Percentiles rank a stretch among this genome's conserved stretches.
Evolutionary conservation across 73 alveolate species (phyloP).

Genomic region (Uronychia binucleata): DNA sequence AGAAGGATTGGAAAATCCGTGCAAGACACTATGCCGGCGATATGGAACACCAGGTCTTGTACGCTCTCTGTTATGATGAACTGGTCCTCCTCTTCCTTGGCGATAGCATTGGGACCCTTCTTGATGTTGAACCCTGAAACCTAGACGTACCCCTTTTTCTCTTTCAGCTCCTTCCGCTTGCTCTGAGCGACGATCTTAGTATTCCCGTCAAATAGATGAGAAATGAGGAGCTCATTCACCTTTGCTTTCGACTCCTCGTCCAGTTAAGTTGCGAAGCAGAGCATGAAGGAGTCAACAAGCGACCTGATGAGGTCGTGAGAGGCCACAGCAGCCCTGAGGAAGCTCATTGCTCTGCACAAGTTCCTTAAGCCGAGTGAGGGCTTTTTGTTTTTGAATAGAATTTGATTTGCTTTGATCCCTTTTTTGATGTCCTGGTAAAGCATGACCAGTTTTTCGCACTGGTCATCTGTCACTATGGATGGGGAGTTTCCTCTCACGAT

Average conservation of each 20-base stretch:
- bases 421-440: neutral
- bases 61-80: conserved; percentile 78
- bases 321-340: conserved; percentile 19
- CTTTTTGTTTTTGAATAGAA: neutral
- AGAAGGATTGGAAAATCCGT: conserved; percentile 94
- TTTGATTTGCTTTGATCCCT: neutral
- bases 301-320: conserved; percentile 21
- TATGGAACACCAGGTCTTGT: conserved; percentile 57
- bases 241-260: conserved; percentile 28
- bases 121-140: neutral
- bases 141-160: neutral
- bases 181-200: neutral
- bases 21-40: conserved; percentile 84
- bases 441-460: neutral
- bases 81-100: neutral
- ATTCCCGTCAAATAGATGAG: neutral
- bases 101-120: neutral
- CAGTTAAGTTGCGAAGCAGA: conserved; percentile 61
- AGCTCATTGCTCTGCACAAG: conserved; percentile 45
- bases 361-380: conserved; percentile 60
- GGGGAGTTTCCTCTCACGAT: conserved; percentile 34
- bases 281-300: conserved; percentile 34
- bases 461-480: neutral
- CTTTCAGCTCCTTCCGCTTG: neutral
- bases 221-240: neutral